Conservation (phyloP, 2,329 filamentous ascomycete species). For the Cladosporium oxysporum region DNA sequence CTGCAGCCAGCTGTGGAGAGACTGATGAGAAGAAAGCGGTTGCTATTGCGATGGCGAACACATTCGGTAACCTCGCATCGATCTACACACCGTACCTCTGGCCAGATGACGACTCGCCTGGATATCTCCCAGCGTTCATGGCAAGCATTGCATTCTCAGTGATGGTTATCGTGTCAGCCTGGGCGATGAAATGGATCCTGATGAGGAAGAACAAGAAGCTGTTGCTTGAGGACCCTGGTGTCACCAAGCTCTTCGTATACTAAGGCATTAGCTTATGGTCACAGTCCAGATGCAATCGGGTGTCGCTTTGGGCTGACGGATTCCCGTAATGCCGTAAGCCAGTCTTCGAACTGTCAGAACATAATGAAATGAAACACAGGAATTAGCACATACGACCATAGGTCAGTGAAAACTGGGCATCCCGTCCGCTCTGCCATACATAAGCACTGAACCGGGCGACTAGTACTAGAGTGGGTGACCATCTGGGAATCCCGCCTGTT, state of each 20-base stretch:
- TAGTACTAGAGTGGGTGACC: no score
- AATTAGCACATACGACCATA: neutral
- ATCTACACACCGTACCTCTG: constrained; percentile 44
- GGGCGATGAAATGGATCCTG: constrained; percentile 29
- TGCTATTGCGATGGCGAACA: constrained; percentile 53
- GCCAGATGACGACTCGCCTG: constrained; percentile 32
- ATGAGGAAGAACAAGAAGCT: constrained; percentile 30
- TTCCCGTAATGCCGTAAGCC: no score
- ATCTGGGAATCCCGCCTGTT: no score
- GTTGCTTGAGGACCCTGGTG: constrained; percentile 22
- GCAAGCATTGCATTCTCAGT: constrained; percentile 35
- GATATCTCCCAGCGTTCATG: constrained; percentile 37
- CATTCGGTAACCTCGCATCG: constrained; percentile 51
- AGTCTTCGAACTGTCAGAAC: no score
- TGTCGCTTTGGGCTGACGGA: no score
- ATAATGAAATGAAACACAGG: neutral
- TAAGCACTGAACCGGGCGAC: no score
- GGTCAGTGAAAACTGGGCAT: neutral
- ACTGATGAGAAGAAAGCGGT: constrained; percentile 50
- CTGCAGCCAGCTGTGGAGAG: constrained; percentile 36
- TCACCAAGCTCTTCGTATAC: constrained; percentile 19
- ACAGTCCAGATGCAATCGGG: neutral
- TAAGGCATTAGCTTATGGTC: neutral
- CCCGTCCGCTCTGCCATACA: no score
- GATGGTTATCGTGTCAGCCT: constrained; percentile 31